Evolutionary conservation across 1,284 basidiomycete species (phyloP), one percentile per base, ranked within the genome.

Genomic region (Irpex lacteus): DNA sequence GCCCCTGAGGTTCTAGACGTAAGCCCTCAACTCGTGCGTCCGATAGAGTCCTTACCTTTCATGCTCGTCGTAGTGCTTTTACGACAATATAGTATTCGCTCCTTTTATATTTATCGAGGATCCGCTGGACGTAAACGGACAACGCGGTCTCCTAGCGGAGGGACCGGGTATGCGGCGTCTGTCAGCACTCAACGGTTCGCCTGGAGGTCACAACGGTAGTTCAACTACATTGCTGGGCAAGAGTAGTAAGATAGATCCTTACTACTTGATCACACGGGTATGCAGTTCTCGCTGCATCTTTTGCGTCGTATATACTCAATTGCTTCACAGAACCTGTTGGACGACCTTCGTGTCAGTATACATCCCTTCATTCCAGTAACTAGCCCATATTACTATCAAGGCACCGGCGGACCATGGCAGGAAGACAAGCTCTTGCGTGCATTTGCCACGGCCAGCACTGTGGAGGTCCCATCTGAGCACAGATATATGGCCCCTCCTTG

Each of bases 71-170:
- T 69, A 96, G 93, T 96, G 92, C 69, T 95, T 97, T 73, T 99
- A 92, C 75, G 97, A 99, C 78, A 98, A 99, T 72, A 95, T 96
- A 62, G 90, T 95, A 21, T 96, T 92, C 77, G 94, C 91, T 55
- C 97, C 91, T 0, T 99, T 99, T 78, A 93, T 98, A 65, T 98
- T 96, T 72, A 91, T 98, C 65, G 96, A 98, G 73, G 96, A 97
- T 73, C 89, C 91, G 9, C 69, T 88, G 54, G 92, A 95, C 68
- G 80, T 85, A 19, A 87, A 87, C 71, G 83, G 85, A 44, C 82
- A 84, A 66, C 78, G 80, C 55, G 81, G 82, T 57, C 69, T 84
- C 60, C 64, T 78, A 32, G 68, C 80, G 8, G 85, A 90, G 63
- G 72, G 75, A n/a, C 71, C 76, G 15, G 69, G 74, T 36, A 75